Evolutionary conservation across 345 rosid genomes (phyloP).

Genomic region (Aegle marmelos): DNA sequence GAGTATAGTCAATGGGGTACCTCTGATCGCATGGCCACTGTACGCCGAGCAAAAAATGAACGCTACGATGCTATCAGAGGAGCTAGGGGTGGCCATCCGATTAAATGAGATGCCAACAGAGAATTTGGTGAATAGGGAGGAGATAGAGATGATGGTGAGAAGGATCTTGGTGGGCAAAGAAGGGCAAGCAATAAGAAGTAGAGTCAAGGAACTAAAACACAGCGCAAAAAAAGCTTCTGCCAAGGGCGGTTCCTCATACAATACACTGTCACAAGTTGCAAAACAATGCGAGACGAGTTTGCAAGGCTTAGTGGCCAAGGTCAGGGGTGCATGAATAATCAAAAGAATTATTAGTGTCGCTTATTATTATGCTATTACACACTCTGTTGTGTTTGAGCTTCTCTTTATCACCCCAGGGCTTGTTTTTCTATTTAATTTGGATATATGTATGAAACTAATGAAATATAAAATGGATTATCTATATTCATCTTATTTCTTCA

Average conservation of each 20-base stretch:
- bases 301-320: neutral
- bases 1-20: constrained; percentile 55
- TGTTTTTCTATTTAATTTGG: too few relatives aligned
- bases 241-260: neutral
- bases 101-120: neutral
- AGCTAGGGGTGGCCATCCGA: constrained; percentile 10
- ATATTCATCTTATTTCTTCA: too few relatives aligned
- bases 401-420: too few relatives aligned
- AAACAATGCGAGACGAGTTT: constrained; percentile 7
- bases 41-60: neutral
- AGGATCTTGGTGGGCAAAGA: neutral
- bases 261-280: neutral
- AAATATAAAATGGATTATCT: too few relatives aligned
- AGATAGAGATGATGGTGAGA: constrained; percentile 8
- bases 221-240: neutral
- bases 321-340: neutral
- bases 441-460: too few relatives aligned
- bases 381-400: neutral
- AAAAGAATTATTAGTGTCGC: neutral
- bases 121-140: constrained; percentile 14
- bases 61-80: neutral
- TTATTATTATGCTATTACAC: neutral
- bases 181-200: neutral
- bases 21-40: constrained; percentile 41
- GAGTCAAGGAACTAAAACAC: neutral